phyloP scores from a whole-genome alignment of 2,329 filamentous ascomycete genomes.

The Fusarium haematococcum region DNA sequence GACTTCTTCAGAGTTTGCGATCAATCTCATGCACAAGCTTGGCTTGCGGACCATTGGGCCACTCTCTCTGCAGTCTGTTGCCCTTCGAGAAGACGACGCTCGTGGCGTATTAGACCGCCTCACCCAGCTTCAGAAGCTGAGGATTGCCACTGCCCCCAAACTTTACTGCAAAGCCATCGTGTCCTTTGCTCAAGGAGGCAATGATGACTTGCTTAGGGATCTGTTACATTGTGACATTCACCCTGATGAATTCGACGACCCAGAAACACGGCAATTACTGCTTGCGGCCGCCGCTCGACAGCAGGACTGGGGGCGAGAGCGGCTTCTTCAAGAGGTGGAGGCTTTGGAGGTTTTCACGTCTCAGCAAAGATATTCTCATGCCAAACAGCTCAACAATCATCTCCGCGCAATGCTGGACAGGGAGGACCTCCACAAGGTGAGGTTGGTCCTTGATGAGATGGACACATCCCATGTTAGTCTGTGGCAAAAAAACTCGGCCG shows the following conservation, averaged over 20 bases:
- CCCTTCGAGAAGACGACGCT: slow-evolving; percentile 69
- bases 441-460: slow-evolving; percentile 49
- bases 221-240: slow-evolving; percentile 64
- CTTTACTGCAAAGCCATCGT: slow-evolving; percentile 75
- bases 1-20: slow-evolving; percentile 77
- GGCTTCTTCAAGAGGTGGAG: slow-evolving; percentile 59
- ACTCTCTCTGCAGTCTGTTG: slow-evolving; percentile 81
- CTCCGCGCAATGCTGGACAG: slow-evolving; percentile 24
- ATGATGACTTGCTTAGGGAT: slow-evolving; percentile 61
- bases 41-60: slow-evolving; percentile 80
- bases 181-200: slow-evolving; percentile 69
- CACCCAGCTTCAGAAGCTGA: slow-evolving; percentile 68
- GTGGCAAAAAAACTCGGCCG: slow-evolving; percentile 43
- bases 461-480: slow-evolving; percentile 45
- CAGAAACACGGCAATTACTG: slow-evolving; percentile 54
- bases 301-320: slow-evolving; percentile 55
- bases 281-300: slow-evolving; percentile 46
- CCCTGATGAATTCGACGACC: slow-evolving; percentile 66
- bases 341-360: slow-evolving; percentile 14
- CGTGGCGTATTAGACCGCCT: slow-evolving; percentile 70
- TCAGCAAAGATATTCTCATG: slow-evolving; percentile 31
- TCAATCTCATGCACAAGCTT: slow-evolving; percentile 76
- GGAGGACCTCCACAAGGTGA: slow-evolving; percentile 38
- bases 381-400: slow-evolving; percentile 40
- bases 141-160: slow-evolving; percentile 71